Conservation (phyloP, 805 yeast species). For the Candida broadrunensis region DNA sequence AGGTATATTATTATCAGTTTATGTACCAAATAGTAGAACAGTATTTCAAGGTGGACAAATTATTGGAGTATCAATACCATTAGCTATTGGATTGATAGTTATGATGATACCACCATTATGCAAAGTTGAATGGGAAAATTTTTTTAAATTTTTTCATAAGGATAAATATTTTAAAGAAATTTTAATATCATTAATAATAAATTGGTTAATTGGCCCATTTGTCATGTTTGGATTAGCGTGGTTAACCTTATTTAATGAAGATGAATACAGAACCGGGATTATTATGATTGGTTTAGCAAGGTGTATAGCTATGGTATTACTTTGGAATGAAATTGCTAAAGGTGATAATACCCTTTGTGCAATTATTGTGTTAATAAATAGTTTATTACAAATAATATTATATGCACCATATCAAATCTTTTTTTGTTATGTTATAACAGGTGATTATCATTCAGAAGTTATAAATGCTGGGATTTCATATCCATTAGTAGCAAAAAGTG, state of each 20-base stretch:
- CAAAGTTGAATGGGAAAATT: constrained; percentile 50
- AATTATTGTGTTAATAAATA: constrained; percentile 48
- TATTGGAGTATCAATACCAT: constrained; percentile 40
- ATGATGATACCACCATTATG: constrained; percentile 61
- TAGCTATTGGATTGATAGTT: constrained; percentile 49
- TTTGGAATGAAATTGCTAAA: constrained; percentile 55
- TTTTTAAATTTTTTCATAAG: constrained; percentile 13
- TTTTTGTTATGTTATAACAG: constrained; percentile 43
- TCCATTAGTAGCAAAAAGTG: constrained; percentile 44
- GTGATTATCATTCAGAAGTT: constrained; percentile 17
- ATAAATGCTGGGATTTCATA: constrained; percentile 22
- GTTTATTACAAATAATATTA: constrained; percentile 47
- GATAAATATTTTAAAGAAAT: constrained; percentile 22
- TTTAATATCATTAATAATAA: constrained; percentile 39
- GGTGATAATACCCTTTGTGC: constrained; percentile 54
- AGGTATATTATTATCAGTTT: constrained; percentile 41
- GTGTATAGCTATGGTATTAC: constrained; percentile 61
- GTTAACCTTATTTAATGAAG: constrained; percentile 45
- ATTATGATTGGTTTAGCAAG: constrained; percentile 59
- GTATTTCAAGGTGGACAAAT: constrained; percentile 33
- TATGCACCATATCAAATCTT: constrained; percentile 53
- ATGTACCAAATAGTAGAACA: constrained; percentile 31
- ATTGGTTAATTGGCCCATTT: constrained; percentile 58
- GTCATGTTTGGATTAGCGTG: constrained; percentile 57
- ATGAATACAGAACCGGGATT: constrained; percentile 52